phyloP scores from a whole-genome alignment of 805 yeast species.

The Martiniozyma abietophila region DNA sequence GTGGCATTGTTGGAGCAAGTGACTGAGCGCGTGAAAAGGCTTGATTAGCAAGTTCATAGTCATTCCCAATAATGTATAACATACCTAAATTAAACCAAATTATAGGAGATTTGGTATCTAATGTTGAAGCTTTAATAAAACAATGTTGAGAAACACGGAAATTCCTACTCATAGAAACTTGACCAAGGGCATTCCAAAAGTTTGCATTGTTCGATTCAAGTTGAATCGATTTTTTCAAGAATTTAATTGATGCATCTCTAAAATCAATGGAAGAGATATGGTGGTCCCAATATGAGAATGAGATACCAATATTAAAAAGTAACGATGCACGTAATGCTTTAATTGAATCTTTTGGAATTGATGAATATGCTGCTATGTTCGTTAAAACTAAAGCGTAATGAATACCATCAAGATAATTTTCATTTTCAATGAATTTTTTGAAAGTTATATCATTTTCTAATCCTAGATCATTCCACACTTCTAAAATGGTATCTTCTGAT shows the following conservation, averaged over 20 bases:
- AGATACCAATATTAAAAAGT: conserved; percentile 63
- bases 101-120: conserved; percentile 56
- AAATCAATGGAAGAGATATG: no score
- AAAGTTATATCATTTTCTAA: not conserved
- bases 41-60: conserved; percentile 60
- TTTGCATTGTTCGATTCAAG: conserved; percentile 61
- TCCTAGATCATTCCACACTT: conserved; percentile 6
- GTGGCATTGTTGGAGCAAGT: conserved; percentile 64
- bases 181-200: conserved; percentile 80
- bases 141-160: conserved; percentile 86
- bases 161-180: conserved; percentile 53
- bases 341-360: conserved; percentile 30
- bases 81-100: conserved; percentile 81
- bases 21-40: conserved; percentile 71
- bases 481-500: not conserved
- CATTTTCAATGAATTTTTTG: not conserved
- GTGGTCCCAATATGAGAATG: conserved; percentile 38
- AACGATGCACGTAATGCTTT: conserved; percentile 45
- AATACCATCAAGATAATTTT: not conserved
- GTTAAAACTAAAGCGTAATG: conserved; percentile 33
- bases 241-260: conserved; percentile 44
- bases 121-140: conserved; percentile 68
- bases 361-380: conserved; percentile 34
- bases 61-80: conserved; percentile 60
- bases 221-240: conserved; percentile 59